Conservation (phyloP, 2,329 filamentous ascomycete species). For the Apiospora phragmitis region DNA sequence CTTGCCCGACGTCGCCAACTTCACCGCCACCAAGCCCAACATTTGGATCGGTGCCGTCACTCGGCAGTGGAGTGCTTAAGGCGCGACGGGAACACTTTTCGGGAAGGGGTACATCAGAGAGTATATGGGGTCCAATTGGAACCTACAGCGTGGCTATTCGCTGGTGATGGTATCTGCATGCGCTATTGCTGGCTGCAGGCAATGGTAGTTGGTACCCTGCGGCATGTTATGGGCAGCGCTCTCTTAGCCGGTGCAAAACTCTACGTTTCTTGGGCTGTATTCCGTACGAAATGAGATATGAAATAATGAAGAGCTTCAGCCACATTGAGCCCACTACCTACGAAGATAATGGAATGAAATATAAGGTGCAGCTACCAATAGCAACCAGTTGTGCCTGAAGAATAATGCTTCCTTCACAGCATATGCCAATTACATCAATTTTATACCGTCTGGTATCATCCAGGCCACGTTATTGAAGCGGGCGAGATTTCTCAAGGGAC, state of each 20-base stretch:
- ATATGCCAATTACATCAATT: too few relatives aligned
- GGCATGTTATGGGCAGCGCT: neutral
- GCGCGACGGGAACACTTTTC: neutral
- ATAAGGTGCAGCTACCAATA: neutral
- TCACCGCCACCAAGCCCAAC: constrained; percentile 24
- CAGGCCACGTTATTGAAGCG: too few relatives aligned
- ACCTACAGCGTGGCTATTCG: too few relatives aligned
- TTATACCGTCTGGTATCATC: too few relatives aligned
- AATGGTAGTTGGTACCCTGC: too few relatives aligned
- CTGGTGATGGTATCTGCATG: too few relatives aligned
- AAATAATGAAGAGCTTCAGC: neutral
- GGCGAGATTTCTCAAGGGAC: too few relatives aligned
- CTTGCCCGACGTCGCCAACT: constrained; percentile 33
- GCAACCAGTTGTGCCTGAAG: too few relatives aligned
- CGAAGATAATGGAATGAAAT: neutral
- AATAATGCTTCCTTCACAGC: too few relatives aligned
- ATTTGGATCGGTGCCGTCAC: constrained; percentile 16
- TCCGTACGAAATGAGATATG: neutral
- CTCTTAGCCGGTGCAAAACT: neutral
- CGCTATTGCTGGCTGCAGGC: too few relatives aligned
- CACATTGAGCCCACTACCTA: neutral
- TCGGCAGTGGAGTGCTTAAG: neutral
- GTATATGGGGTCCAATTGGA: too few relatives aligned
- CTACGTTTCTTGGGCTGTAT: neutral
- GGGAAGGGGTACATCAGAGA: too few relatives aligned